A percentile compares a stretch with the other conserved stretches of the same genome.
phyloP scores from a whole-genome alignment of 2,329 filamentous ascomycete species.

The Chrysoporthe austroafricana region DNA sequence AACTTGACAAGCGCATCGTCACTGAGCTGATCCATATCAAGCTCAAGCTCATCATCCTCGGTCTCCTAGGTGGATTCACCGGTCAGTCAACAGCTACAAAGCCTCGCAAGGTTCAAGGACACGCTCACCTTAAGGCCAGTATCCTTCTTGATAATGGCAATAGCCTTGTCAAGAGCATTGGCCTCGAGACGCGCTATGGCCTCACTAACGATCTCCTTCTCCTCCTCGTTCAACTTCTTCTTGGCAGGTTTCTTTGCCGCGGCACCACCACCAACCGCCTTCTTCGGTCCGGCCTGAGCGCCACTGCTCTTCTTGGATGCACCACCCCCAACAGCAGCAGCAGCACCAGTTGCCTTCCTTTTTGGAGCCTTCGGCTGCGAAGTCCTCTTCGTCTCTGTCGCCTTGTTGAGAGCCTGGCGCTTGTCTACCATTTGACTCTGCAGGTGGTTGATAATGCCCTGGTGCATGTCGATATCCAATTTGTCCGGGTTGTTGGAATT shows the following conservation, averaged over 20 bases:
- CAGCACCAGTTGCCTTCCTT: constrained; percentile 41
- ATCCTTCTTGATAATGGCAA: constrained; percentile 88
- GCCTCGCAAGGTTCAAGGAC: not conserved
- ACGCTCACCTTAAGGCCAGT: constrained; percentile 71
- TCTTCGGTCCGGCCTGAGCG: constrained; percentile 40
- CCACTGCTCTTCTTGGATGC: constrained; percentile 47
- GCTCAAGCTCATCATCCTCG: constrained; percentile 61
- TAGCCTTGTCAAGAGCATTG: constrained; percentile 76
- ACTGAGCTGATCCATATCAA: constrained; percentile 63
- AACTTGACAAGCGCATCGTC: constrained; percentile 58
- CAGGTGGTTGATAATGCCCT: constrained; percentile 65
- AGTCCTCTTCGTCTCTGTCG: constrained; percentile 61
- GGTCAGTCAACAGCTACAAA: constrained; percentile 33
- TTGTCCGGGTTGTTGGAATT: constrained; percentile 54
- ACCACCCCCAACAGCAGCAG: constrained; percentile 31
- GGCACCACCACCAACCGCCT: constrained; percentile 35
- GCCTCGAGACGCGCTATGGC: constrained; percentile 82
- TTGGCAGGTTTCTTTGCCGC: constrained; percentile 49
- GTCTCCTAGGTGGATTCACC: constrained; percentile 51
- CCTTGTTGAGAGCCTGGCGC: constrained; percentile 63
- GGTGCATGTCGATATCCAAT: constrained; percentile 58
- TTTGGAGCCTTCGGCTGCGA: constrained; percentile 63
- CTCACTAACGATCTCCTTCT: constrained; percentile 90
- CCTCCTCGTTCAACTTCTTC: constrained; percentile 70
- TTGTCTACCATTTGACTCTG: constrained; percentile 76